Evolutionary conservation across 2,329 filamentous ascomycete species (phyloP).

Genomic region (Cladosporium phlei): DNA sequence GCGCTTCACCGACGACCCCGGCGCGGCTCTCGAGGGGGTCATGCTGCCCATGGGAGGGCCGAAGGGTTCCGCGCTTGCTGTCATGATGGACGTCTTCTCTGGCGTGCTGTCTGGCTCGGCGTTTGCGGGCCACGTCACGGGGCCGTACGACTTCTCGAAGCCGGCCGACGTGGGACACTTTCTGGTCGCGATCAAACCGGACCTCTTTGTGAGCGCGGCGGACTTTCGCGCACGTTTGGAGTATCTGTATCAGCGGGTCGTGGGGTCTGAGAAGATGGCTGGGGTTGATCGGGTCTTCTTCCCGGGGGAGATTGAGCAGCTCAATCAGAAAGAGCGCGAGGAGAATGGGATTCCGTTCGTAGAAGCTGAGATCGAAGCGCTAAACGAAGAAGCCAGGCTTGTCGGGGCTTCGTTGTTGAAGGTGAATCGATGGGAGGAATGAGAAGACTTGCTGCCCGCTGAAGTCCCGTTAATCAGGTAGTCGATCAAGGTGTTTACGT

Average conservation of each 20-base stretch:
- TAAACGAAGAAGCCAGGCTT: conserved; percentile 47
- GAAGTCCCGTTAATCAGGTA: too few relatives aligned
- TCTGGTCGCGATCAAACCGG: conserved; percentile 34
- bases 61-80: conserved; percentile 69
- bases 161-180: conserved; percentile 40
- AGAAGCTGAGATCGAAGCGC: conserved; percentile 42
- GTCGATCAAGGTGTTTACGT: too few relatives aligned
- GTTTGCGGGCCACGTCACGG: conserved; percentile 71
- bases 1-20: conserved; percentile 51
- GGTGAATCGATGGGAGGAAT: too few relatives aligned
- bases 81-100: conserved; percentile 84
- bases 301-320: conserved; percentile 54
- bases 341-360: conserved; percentile 47
- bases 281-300: conserved; percentile 55
- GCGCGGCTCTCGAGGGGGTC: conserved; percentile 65
- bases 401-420: too few relatives aligned
- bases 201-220: conserved; percentile 32
- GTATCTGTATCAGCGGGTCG: conserved; percentile 52
- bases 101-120: conserved; percentile 72
- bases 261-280: conserved; percentile 48
- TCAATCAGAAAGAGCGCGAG: conserved; percentile 40
- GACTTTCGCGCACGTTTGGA: conserved; percentile 47
- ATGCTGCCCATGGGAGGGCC: conserved; percentile 85
- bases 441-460: too few relatives aligned
- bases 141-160: conserved; percentile 62